Percentiles rank a stretch among this genome's conserved stretches.
Evolutionary conservation across 2,329 filamentous ascomycete species (phyloP).

Genomic region (Beauveria sp.): DNA sequence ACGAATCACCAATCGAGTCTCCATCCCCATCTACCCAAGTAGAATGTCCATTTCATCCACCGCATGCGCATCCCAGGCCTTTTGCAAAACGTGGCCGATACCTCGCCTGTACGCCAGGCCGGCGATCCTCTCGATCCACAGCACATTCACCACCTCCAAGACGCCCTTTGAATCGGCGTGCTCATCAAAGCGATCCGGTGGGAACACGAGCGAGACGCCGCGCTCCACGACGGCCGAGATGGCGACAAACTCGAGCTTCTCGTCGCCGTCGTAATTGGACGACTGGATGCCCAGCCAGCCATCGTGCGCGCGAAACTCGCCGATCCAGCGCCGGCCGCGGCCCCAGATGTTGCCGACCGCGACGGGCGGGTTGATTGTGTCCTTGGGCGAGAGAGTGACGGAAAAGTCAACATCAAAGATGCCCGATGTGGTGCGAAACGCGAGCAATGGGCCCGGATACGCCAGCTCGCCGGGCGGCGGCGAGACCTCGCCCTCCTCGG

Average conservation of each 20-base stretch:
- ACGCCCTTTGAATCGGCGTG: constrained; percentile 33
- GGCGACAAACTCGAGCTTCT: constrained; percentile 36
- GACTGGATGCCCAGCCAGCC: constrained; percentile 37
- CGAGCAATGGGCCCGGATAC: constrained; percentile 31
- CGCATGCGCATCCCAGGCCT: constrained; percentile 32
- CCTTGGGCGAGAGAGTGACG: constrained; percentile 27
- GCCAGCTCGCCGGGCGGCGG: constrained; percentile 23
- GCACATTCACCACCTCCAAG: constrained; percentile 38
- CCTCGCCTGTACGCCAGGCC: constrained; percentile 34
- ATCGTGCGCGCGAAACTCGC: constrained; percentile 36
- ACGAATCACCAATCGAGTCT: not conserved
- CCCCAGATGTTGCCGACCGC: constrained; percentile 36
- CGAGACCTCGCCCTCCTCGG: constrained; percentile 22
- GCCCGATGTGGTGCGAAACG: constrained; percentile 30
- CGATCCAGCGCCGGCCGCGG: constrained; percentile 29
- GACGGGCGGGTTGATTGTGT: constrained; percentile 29
- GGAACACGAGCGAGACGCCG: constrained; percentile 33
- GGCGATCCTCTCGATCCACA: constrained; percentile 39
- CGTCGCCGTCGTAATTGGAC: constrained; percentile 38
- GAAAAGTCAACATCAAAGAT: constrained; percentile 34
- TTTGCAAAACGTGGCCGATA: constrained; percentile 33
- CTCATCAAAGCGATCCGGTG: constrained; percentile 31
- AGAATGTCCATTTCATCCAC: constrained; percentile 33
- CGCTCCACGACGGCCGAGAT: constrained; percentile 34
- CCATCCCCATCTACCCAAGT: constrained; percentile 26